These are phyloP conservation scores for Phytopythium mirpurense DNA, from an alignment of 352 stramenopile genomes.

Conservation along the genomic window DNA sequence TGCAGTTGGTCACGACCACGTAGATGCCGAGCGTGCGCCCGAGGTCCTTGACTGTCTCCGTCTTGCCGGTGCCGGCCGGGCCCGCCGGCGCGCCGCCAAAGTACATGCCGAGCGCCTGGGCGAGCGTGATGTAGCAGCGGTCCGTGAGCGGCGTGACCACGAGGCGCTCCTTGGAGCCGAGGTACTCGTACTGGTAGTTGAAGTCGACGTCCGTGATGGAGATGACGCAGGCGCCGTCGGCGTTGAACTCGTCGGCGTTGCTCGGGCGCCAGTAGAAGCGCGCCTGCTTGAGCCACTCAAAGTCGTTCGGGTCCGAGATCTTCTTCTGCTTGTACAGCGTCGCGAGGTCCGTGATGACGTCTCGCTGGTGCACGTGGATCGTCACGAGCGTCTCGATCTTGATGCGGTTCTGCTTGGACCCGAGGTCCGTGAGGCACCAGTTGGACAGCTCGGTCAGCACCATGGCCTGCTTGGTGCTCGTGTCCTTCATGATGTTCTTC, in stretches of 20 bases:
- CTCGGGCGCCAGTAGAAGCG: slow-evolving; percentile 97
- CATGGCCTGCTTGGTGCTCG: slow-evolving; percentile 91
- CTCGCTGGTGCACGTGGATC: slow-evolving; percentile 97
- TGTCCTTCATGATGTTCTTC: slow-evolving; percentile 98
- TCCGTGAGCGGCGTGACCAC: slow-evolving; percentile 97
- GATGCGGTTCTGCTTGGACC: slow-evolving; percentile 95
- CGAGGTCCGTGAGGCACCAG: slow-evolving; percentile 96
- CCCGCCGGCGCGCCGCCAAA: slow-evolving; percentile 95
- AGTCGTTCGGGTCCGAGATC: slow-evolving; percentile 96
- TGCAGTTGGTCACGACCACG: slow-evolving; percentile 97
- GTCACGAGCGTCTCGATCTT: slow-evolving; percentile 98
- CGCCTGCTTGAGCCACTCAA: slow-evolving; percentile 99
- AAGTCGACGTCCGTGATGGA: slow-evolving; percentile 98
- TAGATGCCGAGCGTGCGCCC: slow-evolving; percentile 94
- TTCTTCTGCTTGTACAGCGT: slow-evolving; percentile 95
- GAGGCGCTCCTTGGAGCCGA: slow-evolving; percentile 95
- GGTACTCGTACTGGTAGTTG: slow-evolving; percentile 98
- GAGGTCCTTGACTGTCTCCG: slow-evolving; percentile 97
- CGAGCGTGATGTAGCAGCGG: slow-evolving; percentile 97
- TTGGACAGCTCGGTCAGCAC: slow-evolving; percentile 93
- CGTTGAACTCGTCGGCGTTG: slow-evolving; percentile 92
- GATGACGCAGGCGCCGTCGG: slow-evolving; percentile 94
- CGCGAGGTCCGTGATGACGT: slow-evolving; percentile 95
- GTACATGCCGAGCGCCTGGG: slow-evolving; percentile 97
- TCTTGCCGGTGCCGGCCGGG: slow-evolving; percentile 95